These are phyloP conservation scores for Aspergillus homomorphus DNA, from an alignment of 495 filamentous ascomycete species.

Conservation along the genomic window DNA sequence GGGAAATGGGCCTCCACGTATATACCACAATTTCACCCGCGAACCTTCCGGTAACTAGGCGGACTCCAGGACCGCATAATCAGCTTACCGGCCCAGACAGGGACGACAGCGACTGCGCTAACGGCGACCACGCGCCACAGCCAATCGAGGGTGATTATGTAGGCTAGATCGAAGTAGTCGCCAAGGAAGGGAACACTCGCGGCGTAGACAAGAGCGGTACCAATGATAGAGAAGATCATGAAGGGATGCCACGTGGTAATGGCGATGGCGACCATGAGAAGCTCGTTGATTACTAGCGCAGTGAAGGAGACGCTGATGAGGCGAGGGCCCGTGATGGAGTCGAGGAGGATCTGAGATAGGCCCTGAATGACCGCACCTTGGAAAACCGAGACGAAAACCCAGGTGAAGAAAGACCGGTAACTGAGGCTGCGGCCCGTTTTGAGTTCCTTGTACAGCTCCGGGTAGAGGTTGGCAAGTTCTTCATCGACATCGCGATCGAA, in stretches of 20 bases:
- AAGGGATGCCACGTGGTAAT: constrained; percentile 96
- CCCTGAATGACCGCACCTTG: constrained; percentile 95
- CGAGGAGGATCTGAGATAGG: constrained; percentile 80
- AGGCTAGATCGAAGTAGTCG: constrained; percentile 84
- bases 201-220: constrained; percentile 75
- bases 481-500: constrained; percentile 95
- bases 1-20: not conserved
- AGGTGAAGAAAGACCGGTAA: constrained; percentile 93
- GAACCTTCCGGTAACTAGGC: constrained; percentile 94
- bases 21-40: constrained; percentile 53
- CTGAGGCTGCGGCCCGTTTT: constrained; percentile 79
- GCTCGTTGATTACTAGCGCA: constrained; percentile 87
- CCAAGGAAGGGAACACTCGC: constrained; percentile 84
- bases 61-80: constrained; percentile 81
- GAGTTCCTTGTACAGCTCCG: constrained; percentile 95
- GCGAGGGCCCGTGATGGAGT: constrained; percentile 58
- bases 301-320: constrained; percentile 94
- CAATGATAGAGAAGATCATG: constrained; percentile 81
- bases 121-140: constrained; percentile 85
- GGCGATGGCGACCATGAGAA: constrained; percentile 94
- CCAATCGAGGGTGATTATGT: constrained; percentile 75
- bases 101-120: constrained; percentile 71
- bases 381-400: constrained; percentile 94
- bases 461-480: constrained; percentile 87
- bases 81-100: constrained; percentile 82